phyloP scores from a whole-genome alignment of 2,329 filamentous ascomycete genomes.

The Nigrospora osmanthi region DNA sequence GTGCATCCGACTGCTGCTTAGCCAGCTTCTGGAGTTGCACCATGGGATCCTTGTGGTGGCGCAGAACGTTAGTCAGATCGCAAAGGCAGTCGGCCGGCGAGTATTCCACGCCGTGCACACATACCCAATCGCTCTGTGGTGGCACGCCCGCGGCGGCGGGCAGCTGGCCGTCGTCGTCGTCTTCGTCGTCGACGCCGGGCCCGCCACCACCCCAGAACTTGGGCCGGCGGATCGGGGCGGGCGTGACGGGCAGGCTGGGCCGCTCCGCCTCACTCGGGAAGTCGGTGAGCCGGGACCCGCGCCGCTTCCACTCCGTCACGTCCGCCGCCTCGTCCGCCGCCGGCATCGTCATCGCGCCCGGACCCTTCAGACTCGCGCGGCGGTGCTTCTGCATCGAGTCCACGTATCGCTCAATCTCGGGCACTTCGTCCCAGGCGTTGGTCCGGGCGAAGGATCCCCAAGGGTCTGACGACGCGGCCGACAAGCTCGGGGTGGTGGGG shows the following conservation, averaged over 20 bases:
- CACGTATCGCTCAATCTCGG: constrained; percentile 83
- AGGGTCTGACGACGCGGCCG: constrained; percentile 42
- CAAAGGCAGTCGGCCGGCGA: constrained; percentile 44
- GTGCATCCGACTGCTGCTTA: constrained; percentile 54
- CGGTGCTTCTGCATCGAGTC: constrained; percentile 61
- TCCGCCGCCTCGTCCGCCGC: constrained; percentile 23
- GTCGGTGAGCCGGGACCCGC: constrained; percentile 67
- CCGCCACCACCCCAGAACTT: constrained; percentile 56
- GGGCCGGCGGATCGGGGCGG: constrained; percentile 65
- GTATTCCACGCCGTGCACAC: constrained; percentile 52
- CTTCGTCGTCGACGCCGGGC: constrained; percentile 34
- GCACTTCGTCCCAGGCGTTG: constrained; percentile 92
- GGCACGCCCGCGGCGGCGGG: constrained; percentile 78
- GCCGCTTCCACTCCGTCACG: constrained; percentile 16
- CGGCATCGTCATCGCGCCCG: constrained; percentile 15
- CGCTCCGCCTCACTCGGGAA: constrained; percentile 78
- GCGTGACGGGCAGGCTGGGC: constrained; percentile 84
- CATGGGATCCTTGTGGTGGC: constrained; percentile 56
- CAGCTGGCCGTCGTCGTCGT: constrained; percentile 49
- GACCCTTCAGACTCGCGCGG: constrained; percentile 24
- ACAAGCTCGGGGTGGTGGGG: constrained; percentile 39
- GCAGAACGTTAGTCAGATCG: constrained; percentile 45
- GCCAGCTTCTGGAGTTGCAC: constrained; percentile 64
- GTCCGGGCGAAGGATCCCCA: constrained; percentile 68
- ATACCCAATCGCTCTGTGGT: constrained; percentile 88